A percentile compares a stretch with the other conserved stretches of the same genome.
phyloP scores from a whole-genome alignment of 768 basidiomycete genomes.

The Mycena rebaudengoi region DNA sequence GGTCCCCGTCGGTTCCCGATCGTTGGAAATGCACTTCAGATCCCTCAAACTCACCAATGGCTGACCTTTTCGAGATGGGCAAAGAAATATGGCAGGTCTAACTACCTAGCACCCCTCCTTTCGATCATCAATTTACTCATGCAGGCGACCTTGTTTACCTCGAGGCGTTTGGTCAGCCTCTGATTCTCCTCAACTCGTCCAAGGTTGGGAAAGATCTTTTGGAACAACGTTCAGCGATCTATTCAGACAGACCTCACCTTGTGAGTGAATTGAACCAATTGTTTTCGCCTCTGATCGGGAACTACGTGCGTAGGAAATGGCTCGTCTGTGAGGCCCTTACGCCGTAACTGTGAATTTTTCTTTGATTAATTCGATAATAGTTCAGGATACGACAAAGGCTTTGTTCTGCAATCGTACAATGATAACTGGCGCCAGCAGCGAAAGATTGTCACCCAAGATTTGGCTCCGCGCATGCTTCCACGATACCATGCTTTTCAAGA shows the following conservation, averaged over 20 bases:
- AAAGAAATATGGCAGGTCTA: conserved; percentile 15
- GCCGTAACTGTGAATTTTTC: too few relatives aligned
- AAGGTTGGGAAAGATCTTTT: conserved; percentile 36
- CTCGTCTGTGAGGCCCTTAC: background rate
- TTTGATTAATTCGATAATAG: background rate
- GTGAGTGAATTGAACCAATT: background rate
- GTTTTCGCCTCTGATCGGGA: background rate
- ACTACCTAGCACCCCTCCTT: background rate
- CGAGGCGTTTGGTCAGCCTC: conserved; percentile 28
- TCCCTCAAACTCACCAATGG: conserved; percentile 29
- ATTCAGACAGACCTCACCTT: conserved; percentile 40
- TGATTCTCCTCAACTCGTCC: conserved; percentile 37
- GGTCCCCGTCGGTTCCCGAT: conserved; percentile 31
- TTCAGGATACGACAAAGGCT: background rate
- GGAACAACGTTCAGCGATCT: conserved; percentile 37
- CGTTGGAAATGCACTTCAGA: conserved; percentile 30
- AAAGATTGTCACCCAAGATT: background rate
- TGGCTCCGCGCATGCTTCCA: background rate
- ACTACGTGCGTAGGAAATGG: conserved; percentile 11
- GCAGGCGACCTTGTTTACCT: conserved; percentile 29
- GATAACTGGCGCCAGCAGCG: conserved; percentile 1
- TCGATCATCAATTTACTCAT: background rate
- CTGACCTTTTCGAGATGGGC: conserved; percentile 29
- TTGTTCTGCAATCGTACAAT: background rate
- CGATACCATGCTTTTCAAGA: background rate